Base-by-base conservation (phyloP, 176 grass and related monocot genomes). In the Cenchrus fungigraminus region DNA sequence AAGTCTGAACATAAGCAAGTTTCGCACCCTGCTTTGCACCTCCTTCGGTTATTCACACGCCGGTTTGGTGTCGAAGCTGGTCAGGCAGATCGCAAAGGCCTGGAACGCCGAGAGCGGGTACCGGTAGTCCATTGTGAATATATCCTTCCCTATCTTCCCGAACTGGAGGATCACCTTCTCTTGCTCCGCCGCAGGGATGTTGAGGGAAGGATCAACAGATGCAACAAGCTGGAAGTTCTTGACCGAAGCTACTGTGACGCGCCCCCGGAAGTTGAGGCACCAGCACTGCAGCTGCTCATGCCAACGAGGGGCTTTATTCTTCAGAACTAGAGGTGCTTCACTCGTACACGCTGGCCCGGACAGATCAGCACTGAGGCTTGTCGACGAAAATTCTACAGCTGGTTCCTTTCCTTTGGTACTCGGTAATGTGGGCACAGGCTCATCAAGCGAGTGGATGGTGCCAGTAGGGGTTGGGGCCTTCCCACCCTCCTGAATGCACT, bases 141-240 rank as follows among this genome's bases (percentile, higher is more conserved):
- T 99, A 78, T 99, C 97, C 73, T 99, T 99, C n/a, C 97, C 97
- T 2, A 99, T 99, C 28, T 99, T 96, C 32, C 97, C 97, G 3
- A 99, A 99, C 31, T 99, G 97, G 61, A 99, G 92, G 76, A 99
- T 94, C 28, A 94, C 97, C 54, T 91, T 99, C 52, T 99, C 97
- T 78, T 96, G 93, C 82, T 96, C 94, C 0, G 79, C 84, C 0
- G 84, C 79, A 8, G 91, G 90, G 37, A 96, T 49, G 31, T 90
- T 83, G 0, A 87, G 82, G 32, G 87, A 85, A 82, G 92, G 94
- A 77, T 96, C 90, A 20, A 95, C 82, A 1, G 86, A 89, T 2
- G 91, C 97, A 0, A 96, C 97, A 6, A 99, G 92, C 87, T 99
- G 97, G 76, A 96, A 99, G 78, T 99, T 99, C 91, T 99, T 99